Evolutionary conservation across 2,329 filamentous ascomycete species (phyloP).

Genomic region (Dryadomyces quercus-mongolicae): DNA sequence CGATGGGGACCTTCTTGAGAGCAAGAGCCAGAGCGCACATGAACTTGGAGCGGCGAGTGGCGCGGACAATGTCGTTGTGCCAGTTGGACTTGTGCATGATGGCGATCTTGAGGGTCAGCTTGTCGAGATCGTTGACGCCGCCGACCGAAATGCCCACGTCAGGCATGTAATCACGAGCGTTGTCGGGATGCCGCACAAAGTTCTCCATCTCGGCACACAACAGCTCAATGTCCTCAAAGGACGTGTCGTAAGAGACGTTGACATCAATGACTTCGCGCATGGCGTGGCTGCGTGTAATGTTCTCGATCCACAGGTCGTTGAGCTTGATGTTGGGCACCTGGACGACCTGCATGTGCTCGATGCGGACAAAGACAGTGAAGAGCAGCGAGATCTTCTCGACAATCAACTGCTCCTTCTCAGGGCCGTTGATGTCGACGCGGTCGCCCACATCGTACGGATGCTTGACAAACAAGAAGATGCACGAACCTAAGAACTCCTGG

Average conservation of each 20-base stretch:
- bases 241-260: constrained; percentile 74
- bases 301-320: constrained; percentile 91
- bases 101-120: constrained; percentile 69
- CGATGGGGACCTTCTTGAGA: constrained; percentile 76
- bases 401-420: constrained; percentile 50
- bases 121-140: constrained; percentile 75
- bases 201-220: constrained; percentile 72
- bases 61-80: constrained; percentile 75
- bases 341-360: constrained; percentile 67
- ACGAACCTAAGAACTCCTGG: constrained; percentile 94
- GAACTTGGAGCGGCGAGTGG: constrained; percentile 80
- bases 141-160: constrained; percentile 69
- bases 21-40: constrained; percentile 87
- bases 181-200: constrained; percentile 75
- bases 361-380: constrained; percentile 81
- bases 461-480: constrained; percentile 98
- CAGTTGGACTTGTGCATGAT: constrained; percentile 91
- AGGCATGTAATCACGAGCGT: constrained; percentile 80
- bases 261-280: constrained; percentile 81
- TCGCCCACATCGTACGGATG: constrained; percentile 96
- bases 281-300: constrained; percentile 77
- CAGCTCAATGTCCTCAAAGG: constrained; percentile 78
- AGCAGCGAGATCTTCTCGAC: constrained; percentile 92
- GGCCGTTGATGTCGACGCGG: constrained; percentile 64
- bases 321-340: constrained; percentile 85